phyloP scores from a whole-genome alignment of 208 protist species.

The Crithidia sp. region DNA sequence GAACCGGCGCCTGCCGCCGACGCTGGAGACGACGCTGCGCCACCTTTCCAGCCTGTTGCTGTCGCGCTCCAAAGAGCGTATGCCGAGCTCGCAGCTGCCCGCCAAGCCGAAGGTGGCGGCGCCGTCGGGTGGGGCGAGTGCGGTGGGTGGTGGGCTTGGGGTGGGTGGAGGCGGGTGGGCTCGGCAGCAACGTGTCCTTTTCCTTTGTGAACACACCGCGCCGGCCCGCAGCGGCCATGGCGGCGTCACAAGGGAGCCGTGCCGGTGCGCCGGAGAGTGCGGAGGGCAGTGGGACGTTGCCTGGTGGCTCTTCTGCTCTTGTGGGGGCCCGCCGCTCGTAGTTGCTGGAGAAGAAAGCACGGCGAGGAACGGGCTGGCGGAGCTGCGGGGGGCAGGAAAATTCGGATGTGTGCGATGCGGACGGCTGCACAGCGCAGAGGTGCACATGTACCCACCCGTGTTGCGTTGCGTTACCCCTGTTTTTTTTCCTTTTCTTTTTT shows the following conservation, averaged over 20 bases:
- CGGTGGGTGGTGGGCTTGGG: slow-evolving; percentile 6
- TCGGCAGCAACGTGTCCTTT: slow-evolving; percentile 10
- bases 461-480: too few relatives aligned
- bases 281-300: too few relatives aligned
- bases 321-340: too few relatives aligned
- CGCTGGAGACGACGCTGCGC: slow-evolving; percentile 47
- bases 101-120: slow-evolving; percentile 30
- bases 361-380: too few relatives aligned
- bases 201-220: slow-evolving; percentile 8
- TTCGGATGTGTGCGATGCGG: too few relatives aligned
- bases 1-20: slow-evolving; percentile 42
- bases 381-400: too few relatives aligned
- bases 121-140: slow-evolving; percentile 1
- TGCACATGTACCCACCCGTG: too few relatives aligned
- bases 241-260: not conserved
- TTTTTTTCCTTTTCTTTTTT: too few relatives aligned
- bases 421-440: too few relatives aligned
- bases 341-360: too few relatives aligned
- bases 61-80: slow-evolving; percentile 4
- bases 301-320: too few relatives aligned
- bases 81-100: slow-evolving; percentile 3
- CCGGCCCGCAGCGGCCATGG: slow-evolving; percentile 14
- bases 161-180: slow-evolving; percentile 14
- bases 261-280: not conserved
- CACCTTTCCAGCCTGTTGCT: slow-evolving; percentile 55